A percentile compares a stretch with the other conserved stretches of the same genome.
These are phyloP conservation scores for Vanderwaltozyma tropicalis DNA, from an alignment of 805 yeast species.

Conservation along the genomic window DNA sequence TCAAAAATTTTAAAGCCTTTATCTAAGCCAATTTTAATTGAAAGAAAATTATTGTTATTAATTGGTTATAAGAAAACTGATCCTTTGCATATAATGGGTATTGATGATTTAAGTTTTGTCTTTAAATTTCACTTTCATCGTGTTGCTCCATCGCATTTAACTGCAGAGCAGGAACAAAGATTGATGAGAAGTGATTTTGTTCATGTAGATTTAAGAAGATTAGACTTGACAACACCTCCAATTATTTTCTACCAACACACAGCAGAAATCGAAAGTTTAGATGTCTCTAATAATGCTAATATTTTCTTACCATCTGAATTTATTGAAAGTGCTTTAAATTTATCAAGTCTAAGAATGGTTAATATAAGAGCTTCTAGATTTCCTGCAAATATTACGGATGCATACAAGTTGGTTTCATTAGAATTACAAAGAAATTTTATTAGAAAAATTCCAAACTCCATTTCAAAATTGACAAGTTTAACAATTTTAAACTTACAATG, in stretches of 20 bases:
- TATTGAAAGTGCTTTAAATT: slow-evolving; percentile 66
- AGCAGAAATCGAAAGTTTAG: slow-evolving; percentile 67
- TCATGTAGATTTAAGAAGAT: slow-evolving; percentile 60
- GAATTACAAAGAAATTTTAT: slow-evolving; percentile 75
- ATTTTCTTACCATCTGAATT: slow-evolving; percentile 76
- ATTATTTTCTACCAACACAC: slow-evolving; percentile 72
- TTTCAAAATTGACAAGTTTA: slow-evolving; percentile 44
- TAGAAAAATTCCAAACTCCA: slow-evolving; percentile 46
- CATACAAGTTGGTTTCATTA: slow-evolving; percentile 52
- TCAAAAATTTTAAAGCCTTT: slow-evolving; percentile 61
- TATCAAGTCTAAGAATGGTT: slow-evolving; percentile 56
- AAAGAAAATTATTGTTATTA: slow-evolving; percentile 56
- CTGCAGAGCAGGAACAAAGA: slow-evolving; percentile 60
- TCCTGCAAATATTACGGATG: slow-evolving; percentile 64
- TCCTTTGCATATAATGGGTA: slow-evolving; percentile 63
- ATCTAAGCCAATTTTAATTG: slow-evolving; percentile 71
- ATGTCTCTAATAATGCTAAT: slow-evolving; percentile 80
- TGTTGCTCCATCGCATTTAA: slow-evolving; percentile 47
- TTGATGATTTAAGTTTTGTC: slow-evolving; percentile 73
- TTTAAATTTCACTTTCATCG: slow-evolving; percentile 70
- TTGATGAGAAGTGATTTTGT: slow-evolving; percentile 49
- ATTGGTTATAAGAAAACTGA: slow-evolving; percentile 79
- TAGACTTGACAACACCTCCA: slow-evolving; percentile 77
- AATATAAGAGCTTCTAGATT: slow-evolving; percentile 63
- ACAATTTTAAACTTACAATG: slow-evolving; percentile 59